A percentile compares a stretch with the other conserved stretches of the same genome.
phyloP scores from a whole-genome alignment of 805 yeast genomes.

The Suhomyces sp. region DNA sequence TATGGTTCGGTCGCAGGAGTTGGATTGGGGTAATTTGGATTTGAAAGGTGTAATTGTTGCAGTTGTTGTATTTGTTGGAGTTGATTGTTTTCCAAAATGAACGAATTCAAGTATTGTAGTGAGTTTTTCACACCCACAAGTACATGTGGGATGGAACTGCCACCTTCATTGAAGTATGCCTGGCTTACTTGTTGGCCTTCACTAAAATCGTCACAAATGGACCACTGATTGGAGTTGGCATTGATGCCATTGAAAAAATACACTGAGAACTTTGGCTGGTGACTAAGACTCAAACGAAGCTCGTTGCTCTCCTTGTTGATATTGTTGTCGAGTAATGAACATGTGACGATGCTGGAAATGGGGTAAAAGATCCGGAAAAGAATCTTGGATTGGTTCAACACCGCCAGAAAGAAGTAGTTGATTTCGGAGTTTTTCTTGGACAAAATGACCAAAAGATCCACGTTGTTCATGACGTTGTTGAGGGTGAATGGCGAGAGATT shows the following conservation, averaged over 20 bases:
- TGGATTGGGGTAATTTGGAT: slow-evolving; percentile 6
- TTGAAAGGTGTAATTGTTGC: slow-evolving; percentile 1
- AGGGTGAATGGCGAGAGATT: slow-evolving; percentile 69
- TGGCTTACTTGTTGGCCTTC: slow-evolving; percentile 79
- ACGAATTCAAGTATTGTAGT: slow-evolving; percentile 53
- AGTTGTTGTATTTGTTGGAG: slow-evolving; percentile 4
- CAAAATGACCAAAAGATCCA: slow-evolving; percentile 69
- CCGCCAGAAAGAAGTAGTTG: slow-evolving; percentile 76
- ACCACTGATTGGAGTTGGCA: slow-evolving; percentile 64
- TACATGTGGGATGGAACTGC: slow-evolving; percentile 66
- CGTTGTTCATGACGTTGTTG: slow-evolving; percentile 61
- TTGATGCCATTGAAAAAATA: slow-evolving; percentile 60
- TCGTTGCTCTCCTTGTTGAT: slow-evolving; percentile 43
- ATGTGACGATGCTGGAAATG: slow-evolving; percentile 54
- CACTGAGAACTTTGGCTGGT: slow-evolving; percentile 78
- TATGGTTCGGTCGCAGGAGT: slow-evolving; percentile 5
- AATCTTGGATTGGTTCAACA: slow-evolving; percentile 64
- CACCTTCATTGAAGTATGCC: slow-evolving; percentile 59
- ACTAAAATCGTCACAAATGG: slow-evolving; percentile 79
- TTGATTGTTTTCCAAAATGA: slow-evolving; percentile 39
- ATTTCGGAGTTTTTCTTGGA: slow-evolving; percentile 70
- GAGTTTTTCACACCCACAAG: slow-evolving; percentile 56
- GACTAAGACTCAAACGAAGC: slow-evolving; percentile 48
- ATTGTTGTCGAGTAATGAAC: slow-evolving; percentile 54
- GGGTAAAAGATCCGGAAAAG: slow-evolving; percentile 74